These are phyloP conservation scores for Sporothrix curviconia DNA, from an alignment of 2,329 filamentous ascomycete species.

Conservation along the genomic window DNA sequence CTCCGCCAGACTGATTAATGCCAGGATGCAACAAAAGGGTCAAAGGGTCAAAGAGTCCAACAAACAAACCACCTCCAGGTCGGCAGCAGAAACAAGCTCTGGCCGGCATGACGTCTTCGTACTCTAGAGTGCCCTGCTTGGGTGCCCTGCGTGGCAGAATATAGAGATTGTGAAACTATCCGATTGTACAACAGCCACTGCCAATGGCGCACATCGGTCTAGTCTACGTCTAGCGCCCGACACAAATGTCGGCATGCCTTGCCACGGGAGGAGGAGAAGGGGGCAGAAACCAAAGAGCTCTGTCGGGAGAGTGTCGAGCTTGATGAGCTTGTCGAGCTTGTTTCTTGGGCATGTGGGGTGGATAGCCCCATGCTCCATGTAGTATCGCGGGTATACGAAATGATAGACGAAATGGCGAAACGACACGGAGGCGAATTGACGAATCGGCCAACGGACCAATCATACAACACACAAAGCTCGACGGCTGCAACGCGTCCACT, in stretches of 20 bases:
- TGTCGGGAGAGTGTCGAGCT: no score
- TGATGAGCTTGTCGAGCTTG: background rate
- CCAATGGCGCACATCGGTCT: background rate
- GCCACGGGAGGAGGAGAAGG: no score
- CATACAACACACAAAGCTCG: background rate
- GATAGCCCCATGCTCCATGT: no score
- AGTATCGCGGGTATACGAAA: background rate
- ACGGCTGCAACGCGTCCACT: background rate
- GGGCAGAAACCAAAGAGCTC: background rate
- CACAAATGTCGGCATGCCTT: background rate
- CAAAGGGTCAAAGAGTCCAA: no score
- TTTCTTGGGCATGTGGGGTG: background rate
- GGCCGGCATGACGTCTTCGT: background rate
- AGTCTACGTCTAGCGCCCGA: background rate
- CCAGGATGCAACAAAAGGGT: no score
- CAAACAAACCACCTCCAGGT: no score
- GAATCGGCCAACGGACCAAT: background rate
- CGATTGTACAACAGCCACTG: background rate
- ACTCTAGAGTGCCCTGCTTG: no score
- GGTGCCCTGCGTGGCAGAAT: no score
- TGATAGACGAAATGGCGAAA: background rate
- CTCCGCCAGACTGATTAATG: no score
- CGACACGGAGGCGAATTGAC: background rate
- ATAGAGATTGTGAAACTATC: no score
- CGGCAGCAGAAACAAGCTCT: no score